Evolutionary conservation across 2,329 filamentous ascomycete genomes (phyloP).

Genomic region (Periconia macrospinosa): DNA sequence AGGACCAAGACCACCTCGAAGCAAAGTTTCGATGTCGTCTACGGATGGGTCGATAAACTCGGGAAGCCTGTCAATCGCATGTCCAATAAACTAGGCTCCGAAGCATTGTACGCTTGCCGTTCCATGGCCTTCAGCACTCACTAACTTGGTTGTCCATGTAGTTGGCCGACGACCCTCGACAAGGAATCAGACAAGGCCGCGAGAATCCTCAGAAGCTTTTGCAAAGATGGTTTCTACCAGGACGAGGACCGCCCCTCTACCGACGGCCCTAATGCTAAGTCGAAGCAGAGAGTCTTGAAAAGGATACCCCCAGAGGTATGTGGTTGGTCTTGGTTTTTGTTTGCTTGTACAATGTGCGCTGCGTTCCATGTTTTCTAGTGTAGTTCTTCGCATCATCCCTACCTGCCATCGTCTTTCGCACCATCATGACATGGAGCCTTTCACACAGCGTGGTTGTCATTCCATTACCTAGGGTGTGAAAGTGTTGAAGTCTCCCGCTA

Average conservation of each 20-base stretch:
- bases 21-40: constrained; percentile 70
- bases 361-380: too few relatives aligned
- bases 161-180: constrained; percentile 87
- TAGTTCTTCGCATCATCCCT: too few relatives aligned
- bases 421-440: too few relatives aligned
- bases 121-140: not conserved
- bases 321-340: not conserved
- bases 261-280: constrained; percentile 61
- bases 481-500: not conserved
- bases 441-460: too few relatives aligned
- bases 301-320: constrained; percentile 73
- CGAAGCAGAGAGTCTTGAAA: constrained; percentile 68
- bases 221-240: constrained; percentile 74
- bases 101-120: constrained; percentile 39
- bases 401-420: too few relatives aligned
- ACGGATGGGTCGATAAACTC: constrained; percentile 67
- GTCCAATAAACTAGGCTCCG: constrained; percentile 77
- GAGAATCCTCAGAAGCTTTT: constrained; percentile 86
- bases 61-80: constrained; percentile 78
- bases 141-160: constrained; percentile 40
- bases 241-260: constrained; percentile 52
- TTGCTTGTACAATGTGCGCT: too few relatives aligned
- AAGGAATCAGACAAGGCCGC: constrained; percentile 91
- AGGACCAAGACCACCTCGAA: constrained; percentile 40
- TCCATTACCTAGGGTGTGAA: too few relatives aligned